phyloP scores from a whole-genome alignment of 768 basidiomycete genomes.

The Dendrothele bispora region DNA sequence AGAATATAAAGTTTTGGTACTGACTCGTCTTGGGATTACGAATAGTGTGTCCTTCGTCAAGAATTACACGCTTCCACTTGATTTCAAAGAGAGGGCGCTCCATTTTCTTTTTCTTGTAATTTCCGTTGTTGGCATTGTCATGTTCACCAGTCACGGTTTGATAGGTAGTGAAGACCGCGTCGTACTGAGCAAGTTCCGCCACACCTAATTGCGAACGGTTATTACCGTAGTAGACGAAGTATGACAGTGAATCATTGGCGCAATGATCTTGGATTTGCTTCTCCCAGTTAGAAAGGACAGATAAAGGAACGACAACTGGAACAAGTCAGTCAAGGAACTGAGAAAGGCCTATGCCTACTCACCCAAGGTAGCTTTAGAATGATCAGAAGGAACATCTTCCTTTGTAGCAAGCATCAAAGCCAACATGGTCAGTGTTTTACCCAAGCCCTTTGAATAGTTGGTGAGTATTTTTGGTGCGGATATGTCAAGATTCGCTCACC shows the following conservation, averaged over 20 bases:
- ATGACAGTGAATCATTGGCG: constrained; percentile 46
- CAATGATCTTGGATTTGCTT: constrained; percentile 81
- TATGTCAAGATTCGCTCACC: constrained; percentile 38
- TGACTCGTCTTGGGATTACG: constrained; percentile 84
- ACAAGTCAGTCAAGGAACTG: neutral
- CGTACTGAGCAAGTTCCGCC: constrained; percentile 61
- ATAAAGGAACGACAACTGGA: constrained; percentile 78
- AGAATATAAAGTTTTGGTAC: too few species aligned
- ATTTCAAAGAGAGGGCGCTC: constrained; percentile 60
- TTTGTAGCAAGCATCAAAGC: constrained; percentile 80
- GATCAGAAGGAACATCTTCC: constrained; percentile 52
- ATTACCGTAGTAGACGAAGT: constrained; percentile 71
- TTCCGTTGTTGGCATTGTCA: constrained; percentile 28
- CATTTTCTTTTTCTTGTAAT: constrained; percentile 45
- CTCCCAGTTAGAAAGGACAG: constrained; percentile 87
- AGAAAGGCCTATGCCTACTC: constrained; percentile 40
- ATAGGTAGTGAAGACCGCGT: constrained; percentile 85
- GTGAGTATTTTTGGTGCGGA: neutral
- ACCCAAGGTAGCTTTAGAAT: constrained; percentile 74
- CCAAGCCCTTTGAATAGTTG: constrained; percentile 39
- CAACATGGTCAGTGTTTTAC: constrained; percentile 90
- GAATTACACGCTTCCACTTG: constrained; percentile 79
- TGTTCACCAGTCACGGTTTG: constrained; percentile 66
- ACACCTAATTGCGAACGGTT: constrained; percentile 55
- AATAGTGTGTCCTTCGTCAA: constrained; percentile 89